A percentile compares a stretch with the other conserved stretches of the same genome.
Conservation (phyloP, 192 early-diverging fungal genomes). For the Chytriomyces confervae region DNA sequence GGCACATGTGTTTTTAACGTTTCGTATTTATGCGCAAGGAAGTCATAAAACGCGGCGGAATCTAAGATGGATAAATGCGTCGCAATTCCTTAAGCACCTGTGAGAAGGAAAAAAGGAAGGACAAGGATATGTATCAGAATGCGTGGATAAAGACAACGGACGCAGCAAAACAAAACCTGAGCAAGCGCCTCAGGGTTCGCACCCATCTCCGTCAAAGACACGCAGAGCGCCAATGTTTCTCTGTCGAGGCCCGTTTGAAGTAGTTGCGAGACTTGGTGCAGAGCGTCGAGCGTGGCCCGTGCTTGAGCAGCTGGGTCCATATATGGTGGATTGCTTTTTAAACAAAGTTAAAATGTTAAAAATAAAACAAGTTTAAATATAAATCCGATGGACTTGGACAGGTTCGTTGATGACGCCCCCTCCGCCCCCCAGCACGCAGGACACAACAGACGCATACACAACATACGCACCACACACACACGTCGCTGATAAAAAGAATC, state of each 20-base stretch:
- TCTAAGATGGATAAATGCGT: no score
- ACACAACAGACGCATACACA: not conserved
- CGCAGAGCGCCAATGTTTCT: constrained; percentile 73
- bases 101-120: no score
- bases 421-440: not conserved
- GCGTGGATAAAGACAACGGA: no score
- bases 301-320: constrained; percentile 7
- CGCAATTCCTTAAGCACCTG: no score
- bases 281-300: constrained; percentile 51
- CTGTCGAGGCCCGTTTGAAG: constrained; percentile 77
- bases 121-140: no score
- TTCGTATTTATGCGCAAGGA: no score
- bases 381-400: constrained; percentile 16
- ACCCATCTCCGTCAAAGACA: constrained; percentile 78
- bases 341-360: not conserved
- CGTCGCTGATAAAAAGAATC: not conserved
- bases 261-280: constrained; percentile 75
- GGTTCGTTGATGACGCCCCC: not conserved
- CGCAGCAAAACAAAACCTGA: constrained; percentile 57
- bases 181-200: constrained; percentile 82
- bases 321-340: not conserved
- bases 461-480: not conserved
- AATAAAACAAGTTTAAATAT: not conserved
- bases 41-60: no score
- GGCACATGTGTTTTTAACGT: no score